Evolutionary conservation across 2,329 filamentous ascomycete genomes (phyloP), one percentile per base, ranked within the genome.

Genomic region (Penicillium sp.): DNA sequence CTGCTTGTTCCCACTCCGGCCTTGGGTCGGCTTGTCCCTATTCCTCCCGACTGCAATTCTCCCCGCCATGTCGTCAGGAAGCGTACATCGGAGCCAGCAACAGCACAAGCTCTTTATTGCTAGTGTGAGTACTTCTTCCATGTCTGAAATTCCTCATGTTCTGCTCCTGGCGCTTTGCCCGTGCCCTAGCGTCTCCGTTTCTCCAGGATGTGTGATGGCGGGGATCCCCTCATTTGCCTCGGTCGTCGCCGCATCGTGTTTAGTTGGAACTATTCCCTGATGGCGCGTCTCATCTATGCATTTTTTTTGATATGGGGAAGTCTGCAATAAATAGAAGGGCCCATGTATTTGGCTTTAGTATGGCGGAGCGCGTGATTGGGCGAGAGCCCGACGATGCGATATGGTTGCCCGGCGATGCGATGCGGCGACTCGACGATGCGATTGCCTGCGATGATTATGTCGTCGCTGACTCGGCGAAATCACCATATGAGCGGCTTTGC

Each of bases 71-170:
- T 39, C 51, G 23, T 42, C 49, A 41, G 40, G 49, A 43, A 54
- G 36, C 45, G 39, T 47, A n/a, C 37, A 39, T n/a, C 34, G 32
- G 15, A 48, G 47, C 27, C 51, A 54, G 35, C 36, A 47, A 36
- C 49, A 53, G 30, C 47, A 56, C 39, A 56, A 56, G 33, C 45
- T 52, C 18, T 56, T 54, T 13, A 33, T 56, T 39, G 53, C 53
- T 32, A 56, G 53, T 42, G 53, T 56, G 32, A 56, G 53, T 56
- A 11, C 4, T 21, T 31, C 28, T 23, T 28, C 17, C n/a, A n/a
- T n/a, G n/a, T n/a, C n/a, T n/a, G n/a, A n/a, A n/a, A n/a, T n/a
- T n/a, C n/a, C 20, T 36, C 18, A 11, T 7, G 21, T 33, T 31
- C 15, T 19, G 31, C 28, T 16, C 14, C 23, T 26, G 20, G 21